phyloP scores from a whole-genome alignment of 2,329 filamentous ascomycete species.

The Aureobasidium musti region DNA sequence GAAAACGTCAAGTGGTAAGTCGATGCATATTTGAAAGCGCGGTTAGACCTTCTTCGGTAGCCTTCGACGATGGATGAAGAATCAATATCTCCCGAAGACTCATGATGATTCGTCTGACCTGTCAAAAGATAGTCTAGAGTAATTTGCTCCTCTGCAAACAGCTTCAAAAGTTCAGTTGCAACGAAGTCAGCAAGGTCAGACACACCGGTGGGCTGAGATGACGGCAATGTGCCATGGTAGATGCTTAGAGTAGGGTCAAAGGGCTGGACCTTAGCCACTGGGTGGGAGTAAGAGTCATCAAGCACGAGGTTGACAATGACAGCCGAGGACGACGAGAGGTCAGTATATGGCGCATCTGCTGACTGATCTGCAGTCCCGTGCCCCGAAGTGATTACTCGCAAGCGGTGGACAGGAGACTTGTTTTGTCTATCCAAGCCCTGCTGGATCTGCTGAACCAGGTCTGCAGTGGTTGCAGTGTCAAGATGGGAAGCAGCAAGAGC shows the following conservation, averaged over 20 bases:
- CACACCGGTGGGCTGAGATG: constrained; percentile 66
- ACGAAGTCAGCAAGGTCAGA: constrained; percentile 68
- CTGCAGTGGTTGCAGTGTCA: constrained; percentile 66
- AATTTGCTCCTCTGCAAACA: constrained; percentile 86
- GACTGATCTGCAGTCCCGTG: constrained; percentile 19
- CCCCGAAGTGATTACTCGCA: constrained; percentile 57
- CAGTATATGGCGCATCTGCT: constrained; percentile 38
- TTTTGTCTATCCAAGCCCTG: constrained; percentile 83
- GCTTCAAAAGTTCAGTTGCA: constrained; percentile 71
- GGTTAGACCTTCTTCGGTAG: constrained; percentile 65
- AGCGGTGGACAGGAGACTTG: constrained; percentile 80
- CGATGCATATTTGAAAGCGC: constrained; percentile 86
- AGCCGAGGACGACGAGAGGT: constrained; percentile 32
- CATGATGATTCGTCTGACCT: background rate
- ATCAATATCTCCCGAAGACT: background rate
- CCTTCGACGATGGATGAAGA: background rate
- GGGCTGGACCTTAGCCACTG: constrained; percentile 64
- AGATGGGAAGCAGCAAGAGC: constrained; percentile 70
- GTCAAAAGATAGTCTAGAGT: constrained; percentile 58
- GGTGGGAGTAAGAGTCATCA: constrained; percentile 53
- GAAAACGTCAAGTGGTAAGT: constrained; percentile 97
- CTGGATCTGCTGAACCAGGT: constrained; percentile 78
- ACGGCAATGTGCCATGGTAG: constrained; percentile 69
- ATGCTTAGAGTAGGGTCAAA: constrained; percentile 74
- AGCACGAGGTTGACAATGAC: constrained; percentile 67